Evolutionary conservation across 345 rosid genomes (phyloP).

Genomic region (Raphanus sativus): DNA sequence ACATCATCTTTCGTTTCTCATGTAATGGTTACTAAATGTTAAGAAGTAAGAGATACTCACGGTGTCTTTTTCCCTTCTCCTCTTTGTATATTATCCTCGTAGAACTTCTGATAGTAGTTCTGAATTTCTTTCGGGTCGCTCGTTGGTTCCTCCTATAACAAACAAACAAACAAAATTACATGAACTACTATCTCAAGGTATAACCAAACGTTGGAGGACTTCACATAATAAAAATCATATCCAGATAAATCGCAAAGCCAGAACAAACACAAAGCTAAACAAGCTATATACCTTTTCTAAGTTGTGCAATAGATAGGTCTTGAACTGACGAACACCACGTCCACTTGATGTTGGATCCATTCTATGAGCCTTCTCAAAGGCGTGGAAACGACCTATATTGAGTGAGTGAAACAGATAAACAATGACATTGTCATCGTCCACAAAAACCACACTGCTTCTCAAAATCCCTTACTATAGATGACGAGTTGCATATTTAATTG

Average conservation of each 20-base stretch:
- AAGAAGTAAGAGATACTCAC: conserved; percentile 49
- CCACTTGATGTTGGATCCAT: conserved; percentile 68
- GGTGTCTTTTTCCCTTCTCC: conserved; percentile 65
- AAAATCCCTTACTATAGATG: not conserved
- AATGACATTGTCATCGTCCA: not conserved
- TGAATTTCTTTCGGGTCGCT: conserved; percentile 70
- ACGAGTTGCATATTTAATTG: too few species aligned
- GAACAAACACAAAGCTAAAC: too few species aligned
- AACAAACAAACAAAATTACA: conserved; percentile 13
- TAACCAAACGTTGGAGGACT: not conserved
- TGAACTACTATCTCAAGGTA: not conserved
- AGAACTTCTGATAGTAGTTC: conserved; percentile 63
- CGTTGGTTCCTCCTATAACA: conserved; percentile 67
- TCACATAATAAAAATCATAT: not conserved
- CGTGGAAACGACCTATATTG: conserved; percentile 88
- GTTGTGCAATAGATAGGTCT: conserved; percentile 77
- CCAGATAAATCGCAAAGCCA: not conserved
- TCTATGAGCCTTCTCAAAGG: conserved; percentile 82
- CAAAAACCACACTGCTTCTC: not conserved
- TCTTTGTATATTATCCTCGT: conserved; percentile 53
- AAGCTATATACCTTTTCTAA: conserved; percentile 62
- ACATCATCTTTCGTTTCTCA: not conserved
- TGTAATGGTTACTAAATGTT: not conserved
- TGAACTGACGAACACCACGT: conserved; percentile 91
- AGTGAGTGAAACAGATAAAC: not conserved